Conservation (phyloP, 2,329 filamentous ascomycete species). For the Colletotrichum chlorophyti region DNA sequence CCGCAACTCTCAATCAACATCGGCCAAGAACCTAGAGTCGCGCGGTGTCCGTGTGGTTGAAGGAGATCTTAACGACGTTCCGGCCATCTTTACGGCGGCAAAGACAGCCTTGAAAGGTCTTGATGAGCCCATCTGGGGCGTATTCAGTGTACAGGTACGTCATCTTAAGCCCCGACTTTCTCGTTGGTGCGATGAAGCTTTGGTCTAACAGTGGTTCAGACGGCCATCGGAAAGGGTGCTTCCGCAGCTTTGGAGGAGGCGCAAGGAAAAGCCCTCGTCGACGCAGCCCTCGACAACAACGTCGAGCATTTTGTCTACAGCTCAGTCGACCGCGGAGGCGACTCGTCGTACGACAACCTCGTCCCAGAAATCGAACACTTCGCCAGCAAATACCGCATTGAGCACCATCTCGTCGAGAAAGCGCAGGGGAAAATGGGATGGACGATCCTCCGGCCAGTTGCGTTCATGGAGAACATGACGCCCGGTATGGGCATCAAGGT, state of each 20-base stretch:
- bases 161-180: too few species aligned
- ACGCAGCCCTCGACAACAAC: conserved; percentile 55
- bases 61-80: conserved; percentile 57
- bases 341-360: conserved; percentile 51
- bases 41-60: conserved; percentile 38
- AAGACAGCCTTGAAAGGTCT: neutral
- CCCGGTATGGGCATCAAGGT: conserved; percentile 38
- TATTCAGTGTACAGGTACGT: conserved; percentile 54
- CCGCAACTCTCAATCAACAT: conserved; percentile 50
- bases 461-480: conserved; percentile 61
- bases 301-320: conserved; percentile 66
- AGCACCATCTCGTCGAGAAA: conserved; percentile 56
- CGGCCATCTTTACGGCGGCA: conserved; percentile 48
- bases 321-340: conserved; percentile 64
- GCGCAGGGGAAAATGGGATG: conserved; percentile 52
- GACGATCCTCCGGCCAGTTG: conserved; percentile 63
- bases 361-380: conserved; percentile 63
- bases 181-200: too few species aligned
- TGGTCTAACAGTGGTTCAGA: neutral
- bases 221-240: neutral
- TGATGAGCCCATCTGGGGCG: conserved; percentile 51
- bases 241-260: conserved; percentile 32
- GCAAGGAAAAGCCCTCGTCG: conserved; percentile 61
- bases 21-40: conserved; percentile 49
- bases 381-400: conserved; percentile 61